phyloP scores from a whole-genome alignment of 352 stramenopile genomes.

The Phytopythium cucurbitacearum region DNA sequence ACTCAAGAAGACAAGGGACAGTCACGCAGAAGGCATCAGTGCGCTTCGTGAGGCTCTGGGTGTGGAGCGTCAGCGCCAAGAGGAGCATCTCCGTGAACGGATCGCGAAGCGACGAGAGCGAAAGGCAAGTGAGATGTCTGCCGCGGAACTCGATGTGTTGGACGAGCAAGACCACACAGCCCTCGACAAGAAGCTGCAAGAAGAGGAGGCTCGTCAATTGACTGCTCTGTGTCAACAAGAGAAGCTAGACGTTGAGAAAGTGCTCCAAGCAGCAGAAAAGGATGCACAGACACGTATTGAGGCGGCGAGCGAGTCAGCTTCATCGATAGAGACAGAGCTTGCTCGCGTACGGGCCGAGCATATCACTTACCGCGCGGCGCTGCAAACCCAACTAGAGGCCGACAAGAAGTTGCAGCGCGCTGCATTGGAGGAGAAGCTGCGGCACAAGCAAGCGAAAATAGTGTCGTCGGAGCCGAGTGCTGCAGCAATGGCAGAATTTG shows the following conservation, averaged over 20 bases:
- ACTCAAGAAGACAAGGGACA: conserved; percentile 11
- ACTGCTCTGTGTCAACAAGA: not conserved
- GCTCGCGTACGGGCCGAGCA: conserved; percentile 20
- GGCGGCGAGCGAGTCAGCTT: not conserved
- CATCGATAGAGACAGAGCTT: conserved; percentile 9
- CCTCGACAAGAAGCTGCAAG: conserved; percentile 2
- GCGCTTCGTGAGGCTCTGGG: conserved; percentile 14
- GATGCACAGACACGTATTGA: not conserved
- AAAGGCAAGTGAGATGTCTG: not conserved
- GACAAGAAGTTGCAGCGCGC: conserved; percentile 24
- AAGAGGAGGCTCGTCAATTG: conserved; percentile 4
- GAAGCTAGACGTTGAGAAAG: not conserved
- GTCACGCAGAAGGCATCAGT: conserved; percentile 12
- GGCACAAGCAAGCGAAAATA: conserved; percentile 7
- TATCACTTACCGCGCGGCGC: conserved; percentile 12
- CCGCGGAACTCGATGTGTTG: not conserved
- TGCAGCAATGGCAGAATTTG: too few relatives aligned
- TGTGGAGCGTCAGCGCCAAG: conserved; percentile 23
- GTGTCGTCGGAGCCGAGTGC: not conserved
- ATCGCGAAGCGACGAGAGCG: conserved; percentile 16
- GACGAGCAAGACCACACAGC: conserved; percentile 2
- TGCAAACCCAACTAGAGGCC: conserved; percentile 9
- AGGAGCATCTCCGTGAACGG: conserved; percentile 21
- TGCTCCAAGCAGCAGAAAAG: not conserved
- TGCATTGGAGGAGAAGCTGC: conserved; percentile 21